Base-by-base conservation (phyloP, 2,329 filamentous ascomycete genomes). In the Xenoacremonium recifei region DNA sequence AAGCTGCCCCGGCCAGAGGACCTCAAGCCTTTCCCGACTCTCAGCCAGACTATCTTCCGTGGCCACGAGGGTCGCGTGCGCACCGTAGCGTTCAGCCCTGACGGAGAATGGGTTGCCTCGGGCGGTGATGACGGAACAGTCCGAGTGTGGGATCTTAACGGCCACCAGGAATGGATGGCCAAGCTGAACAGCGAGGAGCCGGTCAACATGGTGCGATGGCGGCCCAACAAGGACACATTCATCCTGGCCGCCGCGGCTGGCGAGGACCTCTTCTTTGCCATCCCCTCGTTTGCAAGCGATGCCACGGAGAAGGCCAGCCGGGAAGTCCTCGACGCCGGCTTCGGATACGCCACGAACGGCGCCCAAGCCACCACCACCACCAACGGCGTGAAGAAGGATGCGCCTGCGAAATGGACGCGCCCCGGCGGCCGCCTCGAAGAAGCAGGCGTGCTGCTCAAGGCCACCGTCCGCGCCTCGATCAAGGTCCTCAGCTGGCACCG, bases 401-500 rank as follows among this genome's bases (percentile, higher is more conserved):
- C 85, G 3, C 78, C 87, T 2, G 87, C 87, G 17, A 87, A 84
- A 51, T 99, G 93, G 93, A 77, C 84, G 30, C 83, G 92, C 13
- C 91, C 93, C 2, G 82, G 84, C 27, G 67, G 79, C 3, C 77
- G 80, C 35, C 77, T 96, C 4, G 84, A 90, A 57, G 83, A 87
- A 40, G 80, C 85, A 44, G 87, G 91, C 35, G 85, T 96, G 3
- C 75, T 91, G 30, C 78, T 95, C 45, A 86, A 89, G 59, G 80
- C 88, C 42, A 90, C 88, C 6, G 85, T 96, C 11, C 81, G 87
- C 48, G 81, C 87, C 37, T 77, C 83, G 2, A 81, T 96, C 60
- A 97, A 96, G 71, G 85, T 88, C 12, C 82, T 99, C 57, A 86
- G 83, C 62, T 99, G 92, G 90, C 95, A 99, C 68, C 80, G 92